These are phyloP conservation scores for Pseudotsuga menziesii DNA, from an alignment of 75 land plant species.

Conservation along the genomic window DNA sequence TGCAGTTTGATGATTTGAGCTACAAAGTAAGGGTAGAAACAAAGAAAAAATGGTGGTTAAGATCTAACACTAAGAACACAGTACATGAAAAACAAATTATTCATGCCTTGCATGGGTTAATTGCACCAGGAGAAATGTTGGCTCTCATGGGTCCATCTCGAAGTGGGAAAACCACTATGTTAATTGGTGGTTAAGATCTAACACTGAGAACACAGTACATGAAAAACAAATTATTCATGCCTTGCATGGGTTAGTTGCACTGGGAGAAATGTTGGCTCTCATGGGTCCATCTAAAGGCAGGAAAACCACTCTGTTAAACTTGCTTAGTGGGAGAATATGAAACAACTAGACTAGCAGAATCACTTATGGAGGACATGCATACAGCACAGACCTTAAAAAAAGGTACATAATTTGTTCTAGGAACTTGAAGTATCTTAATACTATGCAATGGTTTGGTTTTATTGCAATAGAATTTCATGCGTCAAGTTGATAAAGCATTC, in stretches of 20 bases:
- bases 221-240: slow-evolving; percentile 18
- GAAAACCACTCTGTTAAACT: slow-evolving; percentile 14
- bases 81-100: slow-evolving; percentile 9
- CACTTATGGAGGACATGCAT: slow-evolving; percentile 15
- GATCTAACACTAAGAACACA: not conserved
- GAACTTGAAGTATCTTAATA: not conserved
- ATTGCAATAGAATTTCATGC: not conserved
- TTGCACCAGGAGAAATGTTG: slow-evolving; percentile 18
- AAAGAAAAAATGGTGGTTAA: not conserved
- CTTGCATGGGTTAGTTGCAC: slow-evolving; percentile 8
- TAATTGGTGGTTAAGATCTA: not conserved
- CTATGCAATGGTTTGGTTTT: not conserved
- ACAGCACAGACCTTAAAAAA: slow-evolving; percentile 12
- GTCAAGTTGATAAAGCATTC: not conserved
- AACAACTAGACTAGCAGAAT: slow-evolving; percentile 1
- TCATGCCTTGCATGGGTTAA: slow-evolving; percentile 12
- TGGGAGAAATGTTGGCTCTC: slow-evolving; percentile 19
- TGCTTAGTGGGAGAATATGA: slow-evolving; percentile 13
- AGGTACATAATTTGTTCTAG: slow-evolving; percentile 1
- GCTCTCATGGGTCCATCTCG: slow-evolving; percentile 27
- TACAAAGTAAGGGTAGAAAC: slow-evolving; percentile 8
- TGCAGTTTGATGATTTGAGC: slow-evolving; percentile 16
- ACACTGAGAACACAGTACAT: not conserved
- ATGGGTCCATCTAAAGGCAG: slow-evolving; percentile 27
- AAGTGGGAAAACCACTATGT: slow-evolving; percentile 21